Evolutionary conservation across 495 filamentous ascomycete genomes (phyloP), one percentile per base, ranked within the genome.

Genomic region (Xylaria nigripes): DNA sequence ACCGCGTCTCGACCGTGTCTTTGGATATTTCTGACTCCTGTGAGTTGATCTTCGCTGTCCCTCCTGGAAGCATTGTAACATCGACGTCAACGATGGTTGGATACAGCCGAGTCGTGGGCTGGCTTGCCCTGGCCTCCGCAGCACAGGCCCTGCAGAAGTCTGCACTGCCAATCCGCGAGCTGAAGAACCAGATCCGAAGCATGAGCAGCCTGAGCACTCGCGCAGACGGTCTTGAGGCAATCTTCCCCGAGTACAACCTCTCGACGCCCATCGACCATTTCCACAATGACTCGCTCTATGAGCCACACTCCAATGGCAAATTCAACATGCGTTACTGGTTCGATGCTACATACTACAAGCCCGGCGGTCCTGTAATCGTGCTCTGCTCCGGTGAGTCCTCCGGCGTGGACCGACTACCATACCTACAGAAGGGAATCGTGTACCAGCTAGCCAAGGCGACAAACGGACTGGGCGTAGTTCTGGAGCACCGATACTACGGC

Each of bases 401-500:
- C 44, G 85, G 71, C 15, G 61, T 50, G 6, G 76, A 66, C 40
- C 78, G 86, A 0, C 67, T 88, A 16, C 78, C 77, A 0, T 86
- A 76, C 61, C 68, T 89, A 9, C 81, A 86, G 59, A 85, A 88
- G 60, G 86, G 86, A 38, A 81, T 90, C 45, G 71, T 83, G 4
- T 70, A 77, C 30, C 71, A 84, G 51, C 72, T 90, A 23, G 77
- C 80, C 7, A 61, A 80, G 54, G 79, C 79, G 3, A 87, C 85
- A 0, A 63, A 77, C 50, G 86, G 86, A 0, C 66, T 90, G n/a
- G 84, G 80, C 1, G 85, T 90, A 24, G 78, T 90, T 50, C 72
- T 89, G 15, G 86, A 90, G 68, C 86, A 89, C 58, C 76, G 85
- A 22, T 89, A 87, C 71, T 89, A 87, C 54, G 85, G 85, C 6